Percentiles rank a stretch among this genome's conserved stretches.
phyloP scores from a whole-genome alignment of 1,284 basidiomycete genomes.

The Cutaneotrichosporon cavernicola region DNA sequence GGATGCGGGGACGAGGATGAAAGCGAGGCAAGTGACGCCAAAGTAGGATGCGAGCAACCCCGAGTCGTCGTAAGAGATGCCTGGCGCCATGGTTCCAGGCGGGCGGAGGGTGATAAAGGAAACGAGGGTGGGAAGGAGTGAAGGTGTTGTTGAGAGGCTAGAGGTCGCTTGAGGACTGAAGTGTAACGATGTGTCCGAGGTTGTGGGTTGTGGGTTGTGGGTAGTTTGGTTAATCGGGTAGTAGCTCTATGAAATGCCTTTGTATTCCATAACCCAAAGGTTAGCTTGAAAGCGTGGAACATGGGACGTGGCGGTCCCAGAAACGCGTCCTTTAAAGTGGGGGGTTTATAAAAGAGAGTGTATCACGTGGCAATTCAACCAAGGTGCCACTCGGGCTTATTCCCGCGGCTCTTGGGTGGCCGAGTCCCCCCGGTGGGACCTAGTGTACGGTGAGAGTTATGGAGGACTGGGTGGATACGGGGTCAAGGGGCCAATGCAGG shows the following conservation, averaged over 20 bases:
- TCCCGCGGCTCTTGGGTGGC: not conserved
- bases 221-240: not conserved
- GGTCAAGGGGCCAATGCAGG: no score
- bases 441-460: not conserved
- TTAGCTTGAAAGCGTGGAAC: not conserved
- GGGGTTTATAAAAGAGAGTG: not conserved
- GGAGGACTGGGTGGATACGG: not conserved
- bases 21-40: slow-evolving; percentile 76
- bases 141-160: not conserved
- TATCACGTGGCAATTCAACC: not conserved
- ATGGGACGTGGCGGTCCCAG: not conserved
- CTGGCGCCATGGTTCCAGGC: slow-evolving; percentile 39
- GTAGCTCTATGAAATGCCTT: not conserved
- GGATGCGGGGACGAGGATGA: slow-evolving; percentile 74
- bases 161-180: not conserved
- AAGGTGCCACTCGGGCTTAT: not conserved
- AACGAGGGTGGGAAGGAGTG: not conserved
- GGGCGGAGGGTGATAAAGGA: not conserved
- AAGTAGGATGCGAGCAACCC: slow-evolving; percentile 88
- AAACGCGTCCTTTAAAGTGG: not conserved
- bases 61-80: slow-evolving; percentile 72
- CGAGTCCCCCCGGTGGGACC: slow-evolving; percentile 9
- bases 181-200: no score
- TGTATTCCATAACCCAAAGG: no score
- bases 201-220: no score